phyloP scores from a whole-genome alignment of 768 basidiomycete genomes.

The Mycena metata region DNA sequence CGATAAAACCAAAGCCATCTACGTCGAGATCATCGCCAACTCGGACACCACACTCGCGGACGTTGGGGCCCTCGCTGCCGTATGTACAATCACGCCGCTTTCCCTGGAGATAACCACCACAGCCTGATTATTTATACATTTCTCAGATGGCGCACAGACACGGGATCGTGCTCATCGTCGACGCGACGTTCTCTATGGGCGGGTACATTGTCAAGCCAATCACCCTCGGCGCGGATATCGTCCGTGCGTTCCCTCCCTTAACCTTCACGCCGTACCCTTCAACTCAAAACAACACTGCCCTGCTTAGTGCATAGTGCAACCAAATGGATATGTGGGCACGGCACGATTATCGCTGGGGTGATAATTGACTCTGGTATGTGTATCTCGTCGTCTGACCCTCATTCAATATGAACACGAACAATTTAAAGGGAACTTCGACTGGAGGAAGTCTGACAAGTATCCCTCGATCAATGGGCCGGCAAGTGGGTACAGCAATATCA shows the following conservation, averaged over 20 bases:
- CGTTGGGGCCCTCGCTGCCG: slow-evolving; percentile 69
- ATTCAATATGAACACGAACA: neutral
- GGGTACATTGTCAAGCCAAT: slow-evolving; percentile 80
- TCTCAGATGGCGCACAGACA: slow-evolving; percentile 75
- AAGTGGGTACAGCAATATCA: neutral
- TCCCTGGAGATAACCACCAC: too few relatives aligned
- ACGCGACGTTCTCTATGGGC: slow-evolving; percentile 84
- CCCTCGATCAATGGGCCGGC: neutral
- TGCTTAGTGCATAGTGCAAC: slow-evolving; percentile 32
- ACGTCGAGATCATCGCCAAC: slow-evolving; percentile 82
- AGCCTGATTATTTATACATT: too few relatives aligned
- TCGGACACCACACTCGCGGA: slow-evolving; percentile 76
- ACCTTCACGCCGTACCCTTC: neutral
- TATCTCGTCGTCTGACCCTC: neutral
- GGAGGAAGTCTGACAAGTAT: neutral
- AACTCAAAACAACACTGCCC: too few relatives aligned
- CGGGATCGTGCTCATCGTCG: slow-evolving; percentile 83
- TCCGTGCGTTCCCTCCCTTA: slow-evolving; percentile 59
- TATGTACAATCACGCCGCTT: too few relatives aligned
- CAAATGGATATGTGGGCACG: slow-evolving; percentile 49
- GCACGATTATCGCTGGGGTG: slow-evolving; percentile 66
- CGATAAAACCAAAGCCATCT: slow-evolving; percentile 81
- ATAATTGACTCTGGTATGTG: slow-evolving; percentile 64
- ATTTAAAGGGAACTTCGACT: slow-evolving; percentile 14
- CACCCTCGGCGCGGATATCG: slow-evolving; percentile 82